Percentiles rank a stretch among this genome's conserved stretches.
Conservation (phyloP, 768 basidiomycete genomes). For the Rubroboletus pulcherrimus region DNA sequence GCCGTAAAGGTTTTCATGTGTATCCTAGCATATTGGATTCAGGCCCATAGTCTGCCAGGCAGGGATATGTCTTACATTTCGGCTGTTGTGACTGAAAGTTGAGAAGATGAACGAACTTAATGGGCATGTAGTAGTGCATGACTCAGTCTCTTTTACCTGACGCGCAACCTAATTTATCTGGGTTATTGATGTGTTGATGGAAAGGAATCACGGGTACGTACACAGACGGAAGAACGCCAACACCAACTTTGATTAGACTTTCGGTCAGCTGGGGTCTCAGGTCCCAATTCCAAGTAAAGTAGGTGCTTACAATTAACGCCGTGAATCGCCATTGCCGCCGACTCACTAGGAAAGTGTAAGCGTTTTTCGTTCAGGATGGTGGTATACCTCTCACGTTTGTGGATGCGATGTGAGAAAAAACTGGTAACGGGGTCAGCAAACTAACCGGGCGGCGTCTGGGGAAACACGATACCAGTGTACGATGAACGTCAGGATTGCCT, state of each 20-base stretch:
- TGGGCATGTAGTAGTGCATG: conserved; percentile 4
- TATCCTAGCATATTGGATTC: conserved; percentile 18
- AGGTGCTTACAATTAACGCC: conserved; percentile 31
- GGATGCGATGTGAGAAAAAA: conserved; percentile 13
- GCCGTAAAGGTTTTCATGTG: conserved; percentile 21
- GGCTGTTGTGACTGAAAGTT: conserved; percentile 23
- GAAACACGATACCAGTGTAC: conserved; percentile 44
- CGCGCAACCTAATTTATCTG: conserved; percentile 33
- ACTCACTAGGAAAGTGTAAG: conserved; percentile 21
- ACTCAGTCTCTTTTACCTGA: conserved; percentile 17
- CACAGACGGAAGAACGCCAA: conserved; percentile 31
- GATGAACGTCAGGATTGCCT: conserved; percentile 46
- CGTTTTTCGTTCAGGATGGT: neutral
- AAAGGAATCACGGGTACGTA: conserved; percentile 12
- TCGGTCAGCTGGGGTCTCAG: neutral
- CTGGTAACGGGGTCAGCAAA: neutral
- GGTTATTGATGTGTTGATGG: neutral
- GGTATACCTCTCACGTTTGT: conserved; percentile 6
- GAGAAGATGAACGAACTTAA: conserved; percentile 16
- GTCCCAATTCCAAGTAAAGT: neutral
- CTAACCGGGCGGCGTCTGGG: too few species aligned
- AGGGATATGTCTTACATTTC: conserved; percentile 26
- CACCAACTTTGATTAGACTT: conserved; percentile 17
- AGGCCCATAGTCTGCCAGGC: neutral
- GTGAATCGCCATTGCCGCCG: conserved; percentile 30